A percentile compares a stretch with the other conserved stretches of the same genome.
phyloP scores from a whole-genome alignment of 2,329 filamentous ascomycete genomes.

The Onygenales sp. region DNA sequence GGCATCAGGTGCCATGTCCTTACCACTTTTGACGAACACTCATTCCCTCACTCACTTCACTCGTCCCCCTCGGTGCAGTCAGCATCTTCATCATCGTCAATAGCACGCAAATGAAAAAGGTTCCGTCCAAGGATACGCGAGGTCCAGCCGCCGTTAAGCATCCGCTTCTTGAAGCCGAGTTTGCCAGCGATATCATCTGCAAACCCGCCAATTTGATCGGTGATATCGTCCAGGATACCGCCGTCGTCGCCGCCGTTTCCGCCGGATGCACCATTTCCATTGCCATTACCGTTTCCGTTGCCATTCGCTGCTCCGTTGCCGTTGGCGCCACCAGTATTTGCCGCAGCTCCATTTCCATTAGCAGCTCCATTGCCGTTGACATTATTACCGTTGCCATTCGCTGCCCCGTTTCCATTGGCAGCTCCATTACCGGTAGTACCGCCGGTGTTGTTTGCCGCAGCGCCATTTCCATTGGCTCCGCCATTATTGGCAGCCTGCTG shows the following conservation, averaged over 20 bases:
- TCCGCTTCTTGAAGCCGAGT: no score
- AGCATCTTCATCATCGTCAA: no score
- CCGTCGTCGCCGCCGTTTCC: background rate
- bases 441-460: constrained; percentile 1
- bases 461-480: background rate
- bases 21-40: no score
- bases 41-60: no score
- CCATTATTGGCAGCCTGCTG: constrained; percentile 7
- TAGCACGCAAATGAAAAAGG: no score
- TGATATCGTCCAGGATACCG: background rate
- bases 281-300: background rate
- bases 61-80: no score
- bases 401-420: background rate
- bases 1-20: no score
- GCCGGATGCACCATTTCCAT: background rate
- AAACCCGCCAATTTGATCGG: no score
- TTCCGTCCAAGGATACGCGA: no score
- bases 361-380: background rate
- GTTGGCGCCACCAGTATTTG: background rate
- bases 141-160: no score
- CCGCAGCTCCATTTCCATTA: background rate
- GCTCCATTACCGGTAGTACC: background rate
- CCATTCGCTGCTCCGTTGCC: background rate
- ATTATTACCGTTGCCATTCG: background rate
- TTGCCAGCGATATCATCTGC: no score